Conservation (phyloP, 768 basidiomycete species). For the Tulasnella sp. region DNA sequence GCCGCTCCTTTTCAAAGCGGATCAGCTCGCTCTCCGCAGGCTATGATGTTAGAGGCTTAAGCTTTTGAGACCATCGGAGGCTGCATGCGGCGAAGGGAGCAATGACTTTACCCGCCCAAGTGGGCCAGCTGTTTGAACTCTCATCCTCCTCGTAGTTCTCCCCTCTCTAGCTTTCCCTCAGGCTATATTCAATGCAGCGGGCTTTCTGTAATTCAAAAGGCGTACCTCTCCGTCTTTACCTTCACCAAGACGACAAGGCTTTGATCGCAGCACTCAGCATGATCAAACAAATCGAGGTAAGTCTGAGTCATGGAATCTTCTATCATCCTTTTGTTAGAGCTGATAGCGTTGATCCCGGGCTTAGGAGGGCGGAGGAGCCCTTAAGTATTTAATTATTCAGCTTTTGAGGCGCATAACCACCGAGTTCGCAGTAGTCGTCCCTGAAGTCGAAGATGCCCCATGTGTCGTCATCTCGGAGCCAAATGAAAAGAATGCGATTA, state of each 20-base stretch:
- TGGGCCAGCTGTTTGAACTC: no score
- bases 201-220: background rate
- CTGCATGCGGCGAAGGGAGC: no score
- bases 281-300: background rate
- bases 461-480: background rate
- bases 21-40: no score
- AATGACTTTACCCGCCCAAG: no score
- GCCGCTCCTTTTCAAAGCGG: no score
- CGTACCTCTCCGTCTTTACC: background rate
- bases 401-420: background rate
- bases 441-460: background rate
- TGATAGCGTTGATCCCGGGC: background rate
- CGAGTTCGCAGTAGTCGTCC: no score
- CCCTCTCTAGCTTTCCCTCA: no score
- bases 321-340: background rate
- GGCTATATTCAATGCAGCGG: no score
- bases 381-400: background rate
- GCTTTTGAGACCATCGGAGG: no score
- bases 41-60: no score
- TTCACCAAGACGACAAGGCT: background rate
- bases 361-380: background rate
- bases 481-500: background rate
- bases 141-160: no score
- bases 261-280: background rate
- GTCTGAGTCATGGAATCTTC: background rate